These are phyloP conservation scores for Cerrena zonata DNA, from an alignment of 1,284 basidiomycete species.

Conservation along the genomic window DNA sequence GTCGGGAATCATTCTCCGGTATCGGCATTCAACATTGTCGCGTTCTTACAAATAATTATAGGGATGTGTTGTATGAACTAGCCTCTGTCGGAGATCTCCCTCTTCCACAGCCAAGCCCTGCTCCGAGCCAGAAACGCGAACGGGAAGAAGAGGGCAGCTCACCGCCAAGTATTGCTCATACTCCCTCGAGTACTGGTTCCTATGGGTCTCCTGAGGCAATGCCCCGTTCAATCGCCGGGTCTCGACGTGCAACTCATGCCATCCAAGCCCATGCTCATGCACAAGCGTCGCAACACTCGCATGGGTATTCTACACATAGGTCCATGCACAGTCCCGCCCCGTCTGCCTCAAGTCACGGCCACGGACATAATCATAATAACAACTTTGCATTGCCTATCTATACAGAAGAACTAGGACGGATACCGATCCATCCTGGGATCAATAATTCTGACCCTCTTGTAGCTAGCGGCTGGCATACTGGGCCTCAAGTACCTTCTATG, in stretches of 20 bases:
- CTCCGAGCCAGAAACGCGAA: conserved; percentile 43
- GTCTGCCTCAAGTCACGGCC: not conserved
- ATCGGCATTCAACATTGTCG: not conserved
- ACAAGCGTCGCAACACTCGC: not conserved
- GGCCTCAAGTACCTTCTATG: not conserved
- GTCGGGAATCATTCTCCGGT: not conserved
- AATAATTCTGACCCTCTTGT: conserved; percentile 3
- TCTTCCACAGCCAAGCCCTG: conserved; percentile 42
- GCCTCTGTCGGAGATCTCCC: conserved; percentile 60
- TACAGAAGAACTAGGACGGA: conserved; percentile 45
- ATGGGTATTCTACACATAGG: conserved; percentile 33
- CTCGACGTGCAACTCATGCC: not conserved
- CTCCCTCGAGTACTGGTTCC: not conserved
- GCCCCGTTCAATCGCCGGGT: not conserved
- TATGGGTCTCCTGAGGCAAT: not conserved
- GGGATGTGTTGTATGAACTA: conserved; percentile 61
- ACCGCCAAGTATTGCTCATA: conserved; percentile 34
- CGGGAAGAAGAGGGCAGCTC: not conserved
- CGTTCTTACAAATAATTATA: conserved; percentile 18
- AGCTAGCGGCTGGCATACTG: not conserved
- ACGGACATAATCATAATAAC: not conserved
- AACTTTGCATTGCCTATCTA: conserved; percentile 39
- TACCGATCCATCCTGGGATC: conserved; percentile 36
- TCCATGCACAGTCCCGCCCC: not conserved
- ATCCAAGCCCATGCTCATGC: conserved; percentile 4